These are phyloP conservation scores for Hypoxylon subgilvum DNA, from an alignment of 495 filamentous ascomycete species.

Conservation along the genomic window DNA sequence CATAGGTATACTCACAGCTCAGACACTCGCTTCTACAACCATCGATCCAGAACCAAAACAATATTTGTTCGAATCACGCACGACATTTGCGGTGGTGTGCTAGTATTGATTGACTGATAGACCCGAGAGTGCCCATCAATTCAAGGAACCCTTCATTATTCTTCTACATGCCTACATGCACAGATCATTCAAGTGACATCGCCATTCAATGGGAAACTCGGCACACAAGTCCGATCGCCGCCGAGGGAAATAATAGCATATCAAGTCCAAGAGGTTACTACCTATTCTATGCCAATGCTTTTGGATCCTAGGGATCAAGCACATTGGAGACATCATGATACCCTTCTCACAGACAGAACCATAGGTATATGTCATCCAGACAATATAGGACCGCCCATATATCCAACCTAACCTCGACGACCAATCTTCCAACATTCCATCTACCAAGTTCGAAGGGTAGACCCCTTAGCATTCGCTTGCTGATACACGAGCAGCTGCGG, in stretches of 20 bases:
- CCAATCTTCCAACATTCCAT: not conserved
- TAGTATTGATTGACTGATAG: too few relatives aligned
- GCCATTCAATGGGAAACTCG: slow-evolving; percentile 8
- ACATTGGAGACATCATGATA: slow-evolving; percentile 4
- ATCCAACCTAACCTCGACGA: slow-evolving; percentile 15
- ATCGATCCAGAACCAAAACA: too few relatives aligned
- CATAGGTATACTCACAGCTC: not conserved
- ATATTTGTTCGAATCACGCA: too few relatives aligned
- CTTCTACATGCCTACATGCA: too few relatives aligned
- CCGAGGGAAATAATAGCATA: slow-evolving; percentile 7
- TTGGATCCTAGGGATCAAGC: slow-evolving; percentile 4
- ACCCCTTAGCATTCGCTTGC: slow-evolving; percentile 6
- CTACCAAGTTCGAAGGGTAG: not conserved
- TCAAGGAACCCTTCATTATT: too few relatives aligned
- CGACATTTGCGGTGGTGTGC: too few relatives aligned
- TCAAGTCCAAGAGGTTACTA: not conserved
- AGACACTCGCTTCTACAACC: too few relatives aligned
- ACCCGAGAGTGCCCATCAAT: too few relatives aligned
- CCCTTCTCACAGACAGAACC: slow-evolving; percentile 22
- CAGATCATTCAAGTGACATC: not conserved
- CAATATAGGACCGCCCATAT: slow-evolving; percentile 3
- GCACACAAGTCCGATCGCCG: slow-evolving; percentile 5
- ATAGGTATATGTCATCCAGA: slow-evolving; percentile 18
- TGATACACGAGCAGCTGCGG: slow-evolving; percentile 23
- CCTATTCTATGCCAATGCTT: slow-evolving; percentile 5